A percentile compares a stretch with the other conserved stretches of the same genome.
phyloP scores from a whole-genome alignment of 2,329 filamentous ascomycete species.

The Didymella pinodella region DNA sequence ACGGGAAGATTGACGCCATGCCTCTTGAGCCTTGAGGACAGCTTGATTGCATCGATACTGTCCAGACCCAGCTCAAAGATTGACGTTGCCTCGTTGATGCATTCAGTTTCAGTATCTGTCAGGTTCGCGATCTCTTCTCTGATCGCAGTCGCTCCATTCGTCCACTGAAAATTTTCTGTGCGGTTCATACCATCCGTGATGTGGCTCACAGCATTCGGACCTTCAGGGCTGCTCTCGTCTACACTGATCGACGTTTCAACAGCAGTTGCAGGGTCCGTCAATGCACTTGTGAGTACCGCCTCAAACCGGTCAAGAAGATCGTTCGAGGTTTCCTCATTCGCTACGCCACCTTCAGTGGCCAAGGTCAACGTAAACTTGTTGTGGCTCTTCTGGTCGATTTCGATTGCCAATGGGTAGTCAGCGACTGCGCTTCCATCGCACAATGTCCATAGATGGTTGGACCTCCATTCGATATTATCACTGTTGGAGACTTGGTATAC shows the following conservation, averaged over 20 bases:
- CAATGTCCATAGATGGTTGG: slow-evolving; percentile 61
- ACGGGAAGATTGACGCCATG: slow-evolving; percentile 68
- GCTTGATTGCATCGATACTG: slow-evolving; percentile 89
- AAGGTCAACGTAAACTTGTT: slow-evolving; percentile 64
- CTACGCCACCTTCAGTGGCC: slow-evolving; percentile 62
- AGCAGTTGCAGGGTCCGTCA: slow-evolving; percentile 42
- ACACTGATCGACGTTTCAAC: slow-evolving; percentile 28
- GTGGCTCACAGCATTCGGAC: neutral
- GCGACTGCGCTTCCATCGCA: slow-evolving; percentile 54
- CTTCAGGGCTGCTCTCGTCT: neutral
- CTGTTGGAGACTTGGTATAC: slow-evolving; percentile 70
- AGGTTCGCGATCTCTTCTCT: slow-evolving; percentile 66
- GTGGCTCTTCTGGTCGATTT: slow-evolving; percentile 65
- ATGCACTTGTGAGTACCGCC: slow-evolving; percentile 47
- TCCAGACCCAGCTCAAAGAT: slow-evolving; percentile 87
- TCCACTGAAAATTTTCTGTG: slow-evolving; percentile 65
- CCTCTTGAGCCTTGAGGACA: slow-evolving; percentile 75
- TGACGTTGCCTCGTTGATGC: slow-evolving; percentile 66
- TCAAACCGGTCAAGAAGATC: slow-evolving; percentile 57
- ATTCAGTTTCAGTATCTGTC: neutral
- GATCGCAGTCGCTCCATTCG: slow-evolving; percentile 60
- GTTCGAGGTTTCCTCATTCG: slow-evolving; percentile 47
- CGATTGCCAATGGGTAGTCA: slow-evolving; percentile 81
- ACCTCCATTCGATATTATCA: slow-evolving; percentile 28
- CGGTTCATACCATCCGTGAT: neutral